Evolutionary conservation across 2,329 filamentous ascomycete species (phyloP).

Genomic region (Diaporthe sp.): DNA sequence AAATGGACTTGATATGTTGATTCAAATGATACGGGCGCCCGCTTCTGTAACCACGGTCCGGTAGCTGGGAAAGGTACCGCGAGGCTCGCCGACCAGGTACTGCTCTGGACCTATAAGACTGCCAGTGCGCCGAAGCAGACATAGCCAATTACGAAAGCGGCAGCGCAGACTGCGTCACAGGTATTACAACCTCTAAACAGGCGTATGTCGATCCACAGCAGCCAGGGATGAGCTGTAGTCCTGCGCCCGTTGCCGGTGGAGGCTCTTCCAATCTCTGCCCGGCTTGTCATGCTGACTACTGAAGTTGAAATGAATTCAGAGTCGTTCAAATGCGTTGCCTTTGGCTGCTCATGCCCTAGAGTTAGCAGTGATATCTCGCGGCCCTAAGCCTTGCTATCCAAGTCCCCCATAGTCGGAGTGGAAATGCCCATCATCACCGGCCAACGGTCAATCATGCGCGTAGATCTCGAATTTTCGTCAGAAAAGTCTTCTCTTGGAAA

Average conservation of each 20-base stretch:
- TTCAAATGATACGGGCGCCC: neutral
- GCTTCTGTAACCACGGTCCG: neutral
- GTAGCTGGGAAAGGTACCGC: neutral
- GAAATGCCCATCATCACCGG: no score
- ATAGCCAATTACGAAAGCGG: neutral
- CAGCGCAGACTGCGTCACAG: no score
- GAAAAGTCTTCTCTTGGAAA: no score
- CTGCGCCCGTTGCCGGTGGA: no score
- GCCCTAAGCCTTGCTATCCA: no score
- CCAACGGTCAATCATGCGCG: no score
- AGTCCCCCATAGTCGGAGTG: no score
- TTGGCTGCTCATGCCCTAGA: constrained; percentile 62
- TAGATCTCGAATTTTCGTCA: no score
- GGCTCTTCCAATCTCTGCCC: neutral
- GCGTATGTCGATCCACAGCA: no score
- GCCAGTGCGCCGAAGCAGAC: neutral
- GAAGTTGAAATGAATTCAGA: neutral
- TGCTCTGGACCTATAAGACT: neutral
- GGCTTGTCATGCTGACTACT: neutral
- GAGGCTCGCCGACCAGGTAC: neutral
- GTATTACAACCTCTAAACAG: no score
- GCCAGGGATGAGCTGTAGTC: no score
- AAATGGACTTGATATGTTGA: neutral
- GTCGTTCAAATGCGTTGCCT: constrained; percentile 43
- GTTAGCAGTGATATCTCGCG: no score